Base-by-base conservation (phyloP, 345 rosid species). In the Crucihimalaya himalaica region DNA sequence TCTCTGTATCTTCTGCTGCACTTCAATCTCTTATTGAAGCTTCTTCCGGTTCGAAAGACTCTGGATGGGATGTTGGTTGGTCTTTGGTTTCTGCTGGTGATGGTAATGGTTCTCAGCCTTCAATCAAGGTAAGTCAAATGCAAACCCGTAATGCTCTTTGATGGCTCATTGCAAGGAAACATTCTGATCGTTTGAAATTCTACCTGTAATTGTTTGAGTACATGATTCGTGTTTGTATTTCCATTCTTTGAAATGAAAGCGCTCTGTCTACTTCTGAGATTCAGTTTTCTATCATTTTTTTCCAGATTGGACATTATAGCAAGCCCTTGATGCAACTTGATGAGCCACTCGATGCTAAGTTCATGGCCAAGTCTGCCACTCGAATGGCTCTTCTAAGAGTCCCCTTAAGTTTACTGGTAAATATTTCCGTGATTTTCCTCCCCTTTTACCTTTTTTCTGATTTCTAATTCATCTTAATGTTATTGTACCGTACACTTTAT, bases 11-110 rank as follows among this genome's bases (percentile, higher is more conserved):
- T 63, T 81, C 96, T 78, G 48, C 47, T 76, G 88, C 97, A 56
- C 83, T 95, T 42, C 86, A 85, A 81, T 87, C 96, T 61, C 86
- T 95, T 59, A 55, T 87, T 63, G 90, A 90, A 79, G 81, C 88
- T 79, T 92, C 96, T 77, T 84, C 82, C 20, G 86, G 93, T 68
- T 83, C 86, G 35, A 45, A 62, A 45, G 92, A 86, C 70, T 86
- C 86, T 63, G 90, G 86, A n/a, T 95, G 97, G 97, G 97, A 95
- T 82, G 73, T 86, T 67, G 99, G 99, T 71, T 92, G 99, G 99
- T 95, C 97, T 66, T 66, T 92, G 68, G 88, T 88, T 51, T 82
- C 90, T 16, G 72, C 81, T n/a, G n/a, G n/a, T n/a, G n/a, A 21
- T 83, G 78, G n/a, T 57, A 79, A 65, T 59, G 81, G 47, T 77